Evolutionary conservation across 768 basidiomycete species (phyloP), one percentile per base, ranked within the genome.

Genomic region (Saitozyma podzolica): DNA sequence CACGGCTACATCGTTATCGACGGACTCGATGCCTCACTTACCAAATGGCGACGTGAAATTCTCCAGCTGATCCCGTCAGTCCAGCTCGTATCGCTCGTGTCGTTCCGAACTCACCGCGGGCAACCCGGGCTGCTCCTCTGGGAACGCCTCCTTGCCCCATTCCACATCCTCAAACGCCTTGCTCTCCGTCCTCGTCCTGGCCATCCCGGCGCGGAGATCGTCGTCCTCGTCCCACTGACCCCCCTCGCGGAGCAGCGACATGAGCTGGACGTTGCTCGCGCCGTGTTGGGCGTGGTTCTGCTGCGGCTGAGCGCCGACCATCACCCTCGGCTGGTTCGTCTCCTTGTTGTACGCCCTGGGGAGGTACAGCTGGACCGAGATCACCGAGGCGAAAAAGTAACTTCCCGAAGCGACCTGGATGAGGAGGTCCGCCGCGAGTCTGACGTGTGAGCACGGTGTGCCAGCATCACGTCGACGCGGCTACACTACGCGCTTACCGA

Each of bases 201-300:
- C 40, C 40, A 52, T 52, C 19, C 48, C 47, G 11, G 56, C 51
- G 14, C 61, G 41, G 19, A 66, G 19, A 54, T 74, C 68, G 52
- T 69, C 67, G 11, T 54, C 54, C 14, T 66, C 63, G 43, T 73
- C 73, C 67, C 67, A 71, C 49, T 74, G 73, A 10, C 67, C 73
- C 8, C 69, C 73, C 64, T 74, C 69, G 9, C 73, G 52, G 3
- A 74, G 59, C 0, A 74, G 57, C 0, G 73, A 67, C 67, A 71
- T 71, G 55, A 74, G 58, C 9, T 65, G 65, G 62, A 61, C 54
- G 13, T 61, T 61, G 50, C 50, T 65, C 17, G 67, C 56, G 13
- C 59, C 29, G 40, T 68, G 69, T 4, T 54, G 50, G 20, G 17
- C 50, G 8, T 5, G 48, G 11, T 11, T 20, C 8, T 17, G 17